These are phyloP conservation scores for Candida piceae DNA, from an alignment of 805 yeast species.

Conservation along the genomic window DNA sequence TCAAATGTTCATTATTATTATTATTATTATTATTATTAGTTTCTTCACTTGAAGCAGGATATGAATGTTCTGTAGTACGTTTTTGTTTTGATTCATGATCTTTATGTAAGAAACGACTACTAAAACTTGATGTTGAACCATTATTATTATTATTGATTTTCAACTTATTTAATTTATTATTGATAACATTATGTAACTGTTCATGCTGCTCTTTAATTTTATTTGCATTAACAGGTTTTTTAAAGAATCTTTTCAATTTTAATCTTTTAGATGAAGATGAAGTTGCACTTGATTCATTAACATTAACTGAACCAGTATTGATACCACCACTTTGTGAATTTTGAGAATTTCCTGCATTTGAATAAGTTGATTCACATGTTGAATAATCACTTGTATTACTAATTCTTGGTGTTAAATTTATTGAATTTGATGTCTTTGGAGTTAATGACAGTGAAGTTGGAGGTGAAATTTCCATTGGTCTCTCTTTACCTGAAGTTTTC, in stretches of 20 bases:
- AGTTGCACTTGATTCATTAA: not conserved
- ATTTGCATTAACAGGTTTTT: conserved; percentile 12
- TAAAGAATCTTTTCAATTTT: conserved; percentile 42
- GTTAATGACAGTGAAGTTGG: conserved; percentile 7
- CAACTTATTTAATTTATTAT: conserved; percentile 14
- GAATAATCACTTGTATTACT: conserved; percentile 15
- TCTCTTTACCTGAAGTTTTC: conserved; percentile 9
- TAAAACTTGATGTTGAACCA: not conserved
- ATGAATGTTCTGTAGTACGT: not conserved
- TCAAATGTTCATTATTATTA: too few relatives aligned
- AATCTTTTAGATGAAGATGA: conserved; percentile 10
- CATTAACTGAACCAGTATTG: not conserved
- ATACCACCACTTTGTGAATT: not conserved
- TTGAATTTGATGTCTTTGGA: conserved; percentile 9
- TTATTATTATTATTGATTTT: conserved; percentile 8
- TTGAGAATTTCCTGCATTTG: conserved; percentile 2
- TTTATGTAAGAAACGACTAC: not conserved
- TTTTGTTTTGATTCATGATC: not conserved
- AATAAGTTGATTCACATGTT: conserved; percentile 13
- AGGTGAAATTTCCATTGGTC: conserved; percentile 2
- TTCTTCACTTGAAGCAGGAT: not conserved
- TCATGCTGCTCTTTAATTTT: conserved; percentile 16
- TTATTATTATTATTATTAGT: not conserved
- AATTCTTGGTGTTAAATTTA: conserved; percentile 9
- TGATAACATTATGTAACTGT: conserved; percentile 15